Evolutionary conservation across 2,329 filamentous ascomycete genomes (phyloP).

Genomic region (Corniculantispora saksenae): DNA sequence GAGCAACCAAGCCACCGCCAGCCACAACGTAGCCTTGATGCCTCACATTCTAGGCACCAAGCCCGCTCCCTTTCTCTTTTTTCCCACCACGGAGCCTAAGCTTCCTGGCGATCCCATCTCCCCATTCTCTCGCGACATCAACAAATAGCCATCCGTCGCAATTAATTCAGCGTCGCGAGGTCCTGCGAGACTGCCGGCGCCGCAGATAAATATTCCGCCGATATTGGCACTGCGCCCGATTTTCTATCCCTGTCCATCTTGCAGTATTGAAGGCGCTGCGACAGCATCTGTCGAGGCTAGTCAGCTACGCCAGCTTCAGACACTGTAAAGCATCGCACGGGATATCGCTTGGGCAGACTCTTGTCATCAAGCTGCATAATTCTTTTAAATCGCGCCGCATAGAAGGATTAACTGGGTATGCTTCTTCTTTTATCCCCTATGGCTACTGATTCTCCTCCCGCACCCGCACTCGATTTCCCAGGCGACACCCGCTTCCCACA

Average conservation of each 20-base stretch:
- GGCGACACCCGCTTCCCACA: not conserved
- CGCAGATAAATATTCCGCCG: not conserved
- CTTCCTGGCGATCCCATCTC: constrained; percentile 8
- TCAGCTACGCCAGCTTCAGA: constrained; percentile 4
- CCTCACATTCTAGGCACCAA: constrained; percentile 5
- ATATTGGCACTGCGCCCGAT: constrained; percentile 3
- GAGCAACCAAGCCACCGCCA: not conserved
- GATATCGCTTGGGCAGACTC: not conserved
- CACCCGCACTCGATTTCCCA: constrained; percentile 5
- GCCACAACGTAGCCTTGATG: not conserved
- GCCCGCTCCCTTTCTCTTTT: constrained; percentile 14
- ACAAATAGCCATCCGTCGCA: constrained; percentile 15
- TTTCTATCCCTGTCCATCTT: not conserved
- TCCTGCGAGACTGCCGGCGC: not conserved
- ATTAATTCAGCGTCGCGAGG: constrained; percentile 15
- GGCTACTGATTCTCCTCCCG: constrained; percentile 11
- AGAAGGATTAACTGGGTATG: constrained; percentile 19
- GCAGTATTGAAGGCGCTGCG: constrained; percentile 7
- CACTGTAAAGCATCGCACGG: constrained; percentile 13
- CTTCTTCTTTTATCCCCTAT: constrained; percentile 10
- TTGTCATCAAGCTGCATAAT: not conserved
- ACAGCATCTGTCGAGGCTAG: constrained; percentile 4
- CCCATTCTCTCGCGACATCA: constrained; percentile 16
- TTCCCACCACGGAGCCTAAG: not conserved
- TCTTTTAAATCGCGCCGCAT: constrained; percentile 5